A percentile compares a stretch with the other conserved stretches of the same genome.
phyloP scores from a whole-genome alignment of 805 yeast species.

The Candida montana region DNA sequence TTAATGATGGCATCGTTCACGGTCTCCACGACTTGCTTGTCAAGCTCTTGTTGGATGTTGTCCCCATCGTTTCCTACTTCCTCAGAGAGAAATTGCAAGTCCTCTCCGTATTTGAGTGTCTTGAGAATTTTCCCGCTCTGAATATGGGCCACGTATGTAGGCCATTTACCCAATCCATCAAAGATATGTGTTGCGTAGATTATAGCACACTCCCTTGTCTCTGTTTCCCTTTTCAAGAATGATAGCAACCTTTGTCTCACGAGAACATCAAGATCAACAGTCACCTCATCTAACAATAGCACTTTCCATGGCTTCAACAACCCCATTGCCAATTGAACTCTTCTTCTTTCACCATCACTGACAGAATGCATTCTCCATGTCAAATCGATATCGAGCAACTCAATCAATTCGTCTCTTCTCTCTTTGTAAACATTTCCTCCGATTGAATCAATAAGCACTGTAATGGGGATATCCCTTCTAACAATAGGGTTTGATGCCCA shows the following conservation, averaged over 20 bases:
- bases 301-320: conserved; percentile 85
- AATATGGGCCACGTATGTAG: conserved; percentile 76
- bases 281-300: conserved; percentile 88
- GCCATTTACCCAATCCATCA: conserved; percentile 92
- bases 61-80: conserved; percentile 15
- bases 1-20: conserved; percentile 22
- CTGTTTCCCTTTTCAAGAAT: conserved; percentile 73
- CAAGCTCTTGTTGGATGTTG: conserved; percentile 20
- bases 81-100: conserved; percentile 26
- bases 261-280: conserved; percentile 92
- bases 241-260: conserved; percentile 71
- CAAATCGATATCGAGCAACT: conserved; percentile 78
- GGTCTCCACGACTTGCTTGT: conserved; percentile 12
- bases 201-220: conserved; percentile 62
- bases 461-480: conserved; percentile 85
- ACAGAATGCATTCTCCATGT: conserved; percentile 89
- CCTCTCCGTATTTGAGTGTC: conserved; percentile 28
- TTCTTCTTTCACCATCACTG: conserved; percentile 91
- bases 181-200: conserved; percentile 95
- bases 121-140: conserved; percentile 54
- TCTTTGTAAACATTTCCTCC: conserved; percentile 72
- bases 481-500: conserved; percentile 94
- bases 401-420: conserved; percentile 70
- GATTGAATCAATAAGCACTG: conserved; percentile 68
- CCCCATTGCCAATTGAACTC: conserved; percentile 95